Evolutionary conservation across 1,284 basidiomycete genomes (phyloP).

Genomic region (Sporisorium sorghi): DNA sequence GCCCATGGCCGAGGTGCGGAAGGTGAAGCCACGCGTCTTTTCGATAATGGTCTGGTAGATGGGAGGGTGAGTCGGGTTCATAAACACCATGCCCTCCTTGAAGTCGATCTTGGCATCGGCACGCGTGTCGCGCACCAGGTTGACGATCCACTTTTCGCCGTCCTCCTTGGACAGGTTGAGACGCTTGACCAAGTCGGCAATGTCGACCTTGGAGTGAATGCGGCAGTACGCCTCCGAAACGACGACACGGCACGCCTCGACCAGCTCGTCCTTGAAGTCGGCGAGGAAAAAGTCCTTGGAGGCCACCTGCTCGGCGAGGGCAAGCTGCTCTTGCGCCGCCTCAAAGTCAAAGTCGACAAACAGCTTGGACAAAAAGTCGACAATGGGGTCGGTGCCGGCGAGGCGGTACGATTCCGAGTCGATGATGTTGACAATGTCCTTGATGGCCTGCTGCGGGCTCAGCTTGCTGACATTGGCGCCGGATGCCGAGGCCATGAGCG

Average conservation of each 20-base stretch:
- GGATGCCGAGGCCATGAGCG: slow-evolving; percentile 42
- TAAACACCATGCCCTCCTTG: slow-evolving; percentile 95
- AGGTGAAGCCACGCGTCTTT: slow-evolving; percentile 89
- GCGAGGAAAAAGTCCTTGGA: slow-evolving; percentile 92
- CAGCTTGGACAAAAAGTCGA: slow-evolving; percentile 89
- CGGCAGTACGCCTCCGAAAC: slow-evolving; percentile 97
- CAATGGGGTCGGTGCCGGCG: slow-evolving; percentile 93
- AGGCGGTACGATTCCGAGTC: slow-evolving; percentile 68
- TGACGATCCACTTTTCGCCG: slow-evolving; percentile 99
- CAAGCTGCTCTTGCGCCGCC: slow-evolving; percentile 84
- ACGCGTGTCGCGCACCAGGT: slow-evolving; percentile 94
- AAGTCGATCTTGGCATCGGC: slow-evolving; percentile 98
- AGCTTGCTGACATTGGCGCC: slow-evolving; percentile 59
- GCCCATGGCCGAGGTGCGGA: slow-evolving; percentile 89
- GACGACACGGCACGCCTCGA: slow-evolving; percentile 94
- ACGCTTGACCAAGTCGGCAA: slow-evolving; percentile 91
- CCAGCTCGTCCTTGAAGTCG: slow-evolving; percentile 89
- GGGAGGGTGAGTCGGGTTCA: slow-evolving; percentile 87
- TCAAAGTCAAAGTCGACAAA: slow-evolving; percentile 93
- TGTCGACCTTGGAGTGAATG: slow-evolving; percentile 96
- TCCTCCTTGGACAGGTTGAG: slow-evolving; percentile 91
- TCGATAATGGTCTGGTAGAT: slow-evolving; percentile 96
- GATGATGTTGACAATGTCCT: slow-evolving; percentile 66
- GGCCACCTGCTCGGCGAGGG: slow-evolving; percentile 83
- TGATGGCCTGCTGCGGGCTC: slow-evolving; percentile 63